Evolutionary conservation across 768 basidiomycete genomes (phyloP).

Genomic region (Lactifluus volemus): DNA sequence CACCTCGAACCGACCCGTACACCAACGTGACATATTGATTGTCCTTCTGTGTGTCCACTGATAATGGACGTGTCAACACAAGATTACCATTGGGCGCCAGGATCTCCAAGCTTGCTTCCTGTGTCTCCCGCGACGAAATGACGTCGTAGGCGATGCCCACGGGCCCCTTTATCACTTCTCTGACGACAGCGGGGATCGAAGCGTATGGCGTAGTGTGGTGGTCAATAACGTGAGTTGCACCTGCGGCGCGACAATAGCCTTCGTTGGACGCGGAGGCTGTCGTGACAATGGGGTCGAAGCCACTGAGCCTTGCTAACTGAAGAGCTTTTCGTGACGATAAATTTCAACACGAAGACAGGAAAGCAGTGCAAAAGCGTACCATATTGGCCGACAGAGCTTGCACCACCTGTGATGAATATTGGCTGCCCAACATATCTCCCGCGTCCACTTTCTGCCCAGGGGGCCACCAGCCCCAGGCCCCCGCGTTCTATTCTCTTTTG

Average conservation of each 20-base stretch:
- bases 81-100: conserved; percentile 15
- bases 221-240: conserved; percentile 20
- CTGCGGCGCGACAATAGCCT: conserved; percentile 4
- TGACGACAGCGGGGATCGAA: conserved; percentile 5
- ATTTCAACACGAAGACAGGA: background rate
- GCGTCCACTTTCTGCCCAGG: conserved; percentile 30
- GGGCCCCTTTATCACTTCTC: conserved; percentile 12
- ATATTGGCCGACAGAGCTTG: conserved; percentile 39
- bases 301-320: conserved; percentile 19
- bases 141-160: conserved; percentile 15
- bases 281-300: conserved; percentile 18
- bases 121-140: conserved; percentile 13
- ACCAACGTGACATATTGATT: background rate
- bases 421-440: conserved; percentile 36
- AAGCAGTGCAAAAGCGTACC: conserved; percentile 24
- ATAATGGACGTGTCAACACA: background rate
- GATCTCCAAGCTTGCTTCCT: conserved; percentile 15
- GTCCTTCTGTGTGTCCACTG: background rate
- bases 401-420: conserved; percentile 41
- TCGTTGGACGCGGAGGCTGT: conserved; percentile 14
- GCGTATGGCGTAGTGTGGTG: conserved; percentile 8
- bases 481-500: conserved; percentile 16
- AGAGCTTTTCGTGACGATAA: background rate
- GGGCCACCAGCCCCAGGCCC: conserved; percentile 31
- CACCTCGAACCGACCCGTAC: background rate